Evolutionary conservation across 768 basidiomycete genomes (phyloP), one percentile per base, ranked within the genome.

Genomic region (Kwoniella sp.): DNA sequence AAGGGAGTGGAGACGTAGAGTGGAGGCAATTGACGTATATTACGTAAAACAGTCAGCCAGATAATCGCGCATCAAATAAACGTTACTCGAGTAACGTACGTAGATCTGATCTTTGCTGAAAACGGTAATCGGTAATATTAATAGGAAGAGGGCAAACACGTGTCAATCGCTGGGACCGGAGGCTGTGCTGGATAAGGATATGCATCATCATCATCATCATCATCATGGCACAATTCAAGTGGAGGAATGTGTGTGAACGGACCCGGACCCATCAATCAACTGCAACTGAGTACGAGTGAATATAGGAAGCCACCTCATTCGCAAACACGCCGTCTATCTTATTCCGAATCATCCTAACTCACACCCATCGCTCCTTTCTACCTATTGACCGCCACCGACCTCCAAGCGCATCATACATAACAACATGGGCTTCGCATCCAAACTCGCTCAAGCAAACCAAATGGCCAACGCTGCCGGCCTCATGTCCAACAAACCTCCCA

Each of bases 351-450:
- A 44, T 44, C 17, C 40, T 3, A 44, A 9, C 40, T 44, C 40
- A 44, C 17, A 9, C 40, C 17, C 8, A 6, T 44, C 17, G 8
- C 40, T 44, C 40, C 40, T 44, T 33, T 33, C 33, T 33, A 6
- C 33, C 13, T 6, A 33, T 33, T 13, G 13, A 33, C 6, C 33
- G 33, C 33, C 7, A 33, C 33, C 33, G 33, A 6, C 7, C 33
- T 33, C 6, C 40, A 9, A 44, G 17, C 8, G 17, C 3, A 44
- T 19, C 3, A 44, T 19, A 33, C 8, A 44, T 9, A 44, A 30
- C 37, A 62, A 44, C 12, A 69, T 69, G 68, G 68, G 68, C 17
- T 69, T 69, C 64, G 68, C 68, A 26, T 58, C 64, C 37, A 69
- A 69, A 55, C 55, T 69, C 22, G 46, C 61, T 55, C 67, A 71